Conservation (phyloP, 2,329 filamentous ascomycete genomes). For the Trichophaea hybrida region DNA sequence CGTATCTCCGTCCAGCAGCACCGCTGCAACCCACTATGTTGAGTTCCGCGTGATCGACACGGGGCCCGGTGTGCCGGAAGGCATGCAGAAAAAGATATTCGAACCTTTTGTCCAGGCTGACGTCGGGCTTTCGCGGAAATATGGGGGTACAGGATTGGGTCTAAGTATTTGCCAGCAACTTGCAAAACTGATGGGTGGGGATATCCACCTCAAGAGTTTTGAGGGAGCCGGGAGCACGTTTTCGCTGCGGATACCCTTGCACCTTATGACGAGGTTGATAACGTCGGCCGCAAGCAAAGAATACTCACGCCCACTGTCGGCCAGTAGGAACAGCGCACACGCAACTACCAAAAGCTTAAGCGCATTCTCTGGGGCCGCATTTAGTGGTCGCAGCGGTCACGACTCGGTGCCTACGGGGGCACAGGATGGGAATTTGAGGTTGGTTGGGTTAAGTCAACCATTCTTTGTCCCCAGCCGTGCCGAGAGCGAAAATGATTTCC, state of each 20-base stretch:
- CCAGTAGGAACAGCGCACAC: not conserved
- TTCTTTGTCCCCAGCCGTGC: constrained; percentile 46
- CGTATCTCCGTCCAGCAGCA: not conserved
- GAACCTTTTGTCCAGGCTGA: constrained; percentile 91
- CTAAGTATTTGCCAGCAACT: constrained; percentile 82
- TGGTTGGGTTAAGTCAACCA: constrained; percentile 69
- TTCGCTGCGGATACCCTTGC: constrained; percentile 63
- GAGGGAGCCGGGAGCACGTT: constrained; percentile 69
- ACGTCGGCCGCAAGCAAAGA: not conserved
- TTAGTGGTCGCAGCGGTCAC: not conserved
- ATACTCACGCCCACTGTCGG: not conserved
- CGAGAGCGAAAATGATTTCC: not conserved
- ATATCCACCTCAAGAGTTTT: constrained; percentile 53
- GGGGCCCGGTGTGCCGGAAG: constrained; percentile 66
- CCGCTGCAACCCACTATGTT: constrained; percentile 31
- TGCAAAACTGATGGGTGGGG: constrained; percentile 67
- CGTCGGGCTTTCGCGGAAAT: constrained; percentile 74
- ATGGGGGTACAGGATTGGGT: constrained; percentile 78
- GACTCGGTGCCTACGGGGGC: not conserved
- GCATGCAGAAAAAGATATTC: constrained; percentile 70
- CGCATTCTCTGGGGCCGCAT: not conserved
- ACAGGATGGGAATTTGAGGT: constrained; percentile 32
- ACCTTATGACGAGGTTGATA: not conserved
- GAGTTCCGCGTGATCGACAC: constrained; percentile 84
- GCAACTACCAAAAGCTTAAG: not conserved